Base-by-base conservation (phyloP, 179 eudicot species). In the Actinidia arguta region DNA sequence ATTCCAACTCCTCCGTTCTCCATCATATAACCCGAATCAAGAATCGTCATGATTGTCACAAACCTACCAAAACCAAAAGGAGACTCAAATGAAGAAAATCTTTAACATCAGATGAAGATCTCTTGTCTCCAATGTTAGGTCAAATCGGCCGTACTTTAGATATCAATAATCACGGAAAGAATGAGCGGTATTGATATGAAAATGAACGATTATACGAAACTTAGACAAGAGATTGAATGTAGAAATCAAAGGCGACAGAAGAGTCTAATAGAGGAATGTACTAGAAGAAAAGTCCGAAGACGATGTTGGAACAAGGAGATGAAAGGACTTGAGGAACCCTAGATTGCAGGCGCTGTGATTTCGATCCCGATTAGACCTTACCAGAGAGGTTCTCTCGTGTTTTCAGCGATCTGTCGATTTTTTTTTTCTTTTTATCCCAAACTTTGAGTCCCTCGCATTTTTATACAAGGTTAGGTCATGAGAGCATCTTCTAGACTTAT, bases 1-100 rank as follows among this genome's bases (percentile, higher is more conserved):
- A 85, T 68, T 36, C 81, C 83, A 78, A 83, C 83, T 31, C 85
- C 85, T 70, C 88, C 97, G 83, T 90, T 90, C 85, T 83, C 90
- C 90, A 88, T 83, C 81, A 78, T 81, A 81, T 59, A 79, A 51
- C 85, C 91, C 20, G 87, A 56, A 85, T 85, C 91, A 44, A 85
- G 86, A 83, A 95, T 89, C 90, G 90, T 91, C 98, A 94, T 93
- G 78, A 81, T 59, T 56, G 71, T 47, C 44, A 46, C 31, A 56
- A 63, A 62, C 55, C 70, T 46, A 48, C 3, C 39, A 16, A 22
- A 14, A 52, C 13, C 11, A 59, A 22, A 56, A 52, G 22, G 8
- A 51, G 48, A 48, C 16, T 59, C 63, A 59, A 59, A 59, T 59
- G n/a, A 59, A 59, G 8, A n/a, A 59, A 59, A 59, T 4, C 24